Evolutionary conservation across 805 yeast genomes (phyloP), one percentile per base, ranked within the genome.

Genomic region (Sugiyamaella qingdaonensis): DNA sequence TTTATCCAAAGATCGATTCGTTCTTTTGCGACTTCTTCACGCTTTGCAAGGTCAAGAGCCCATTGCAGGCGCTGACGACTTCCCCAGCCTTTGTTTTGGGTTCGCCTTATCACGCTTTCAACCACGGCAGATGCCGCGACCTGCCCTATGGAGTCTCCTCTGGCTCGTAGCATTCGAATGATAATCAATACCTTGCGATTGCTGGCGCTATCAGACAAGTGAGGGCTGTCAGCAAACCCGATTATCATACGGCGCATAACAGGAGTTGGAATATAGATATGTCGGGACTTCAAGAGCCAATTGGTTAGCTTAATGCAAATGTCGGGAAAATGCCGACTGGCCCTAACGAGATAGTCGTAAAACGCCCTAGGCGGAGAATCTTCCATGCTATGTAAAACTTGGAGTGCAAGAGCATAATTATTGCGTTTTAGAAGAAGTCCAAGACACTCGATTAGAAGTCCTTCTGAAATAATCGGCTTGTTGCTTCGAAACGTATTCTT

Each of bases 11-110:
- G 46, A 2, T 51, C 52, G 13, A 62, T 56, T 32, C 36, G 44
- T 4, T 21, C 42, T 5, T 53, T 54, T 1, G 62, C 43, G 1
- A 66, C 66, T 1, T 53, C 46, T 11, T 64, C 67, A 1, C 39
- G 45, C 16, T 52, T 49, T 5, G 68, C 67, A 4, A 67, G 35
- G 9, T 51, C 57, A 10, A 68, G 51, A 1, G 68, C 70, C 68
- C 67, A 66, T 27, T 54, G 48, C 36, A 68, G 60, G 5, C 70
- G 55, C 11, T 33, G 32, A 1, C 61, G 57, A 35, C 64, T 58
- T 9, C 70, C 70, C 21, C 61, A 48, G 10, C 61, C 58, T 2
- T 46, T 51, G 2, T 14, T 29, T 14, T 46, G 35, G 0, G 68
- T 60, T 21, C 65, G 53, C 0, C 21, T 21, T n/a, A 68, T 42